Evolutionary conservation across 2,329 filamentous ascomycete species (phyloP).

Genomic region (Lachnellula subtilissima): DNA sequence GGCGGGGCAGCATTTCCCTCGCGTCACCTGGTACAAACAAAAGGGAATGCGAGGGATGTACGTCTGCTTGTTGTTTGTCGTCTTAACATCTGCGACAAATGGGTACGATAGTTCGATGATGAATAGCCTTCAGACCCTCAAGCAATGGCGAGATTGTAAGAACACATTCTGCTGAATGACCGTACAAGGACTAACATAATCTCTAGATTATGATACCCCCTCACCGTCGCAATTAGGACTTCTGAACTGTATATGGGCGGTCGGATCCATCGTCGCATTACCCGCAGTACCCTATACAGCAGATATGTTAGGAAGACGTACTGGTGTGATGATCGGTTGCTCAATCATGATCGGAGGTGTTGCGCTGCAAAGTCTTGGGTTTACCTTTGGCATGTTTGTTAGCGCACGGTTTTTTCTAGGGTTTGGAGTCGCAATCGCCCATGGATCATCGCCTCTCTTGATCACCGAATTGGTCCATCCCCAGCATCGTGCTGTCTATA

Average conservation of each 20-base stretch:
- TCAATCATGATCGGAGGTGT: slow-evolving; percentile 41
- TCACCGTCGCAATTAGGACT: slow-evolving; percentile 34
- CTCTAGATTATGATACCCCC: slow-evolving; percentile 7
- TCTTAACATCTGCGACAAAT: slow-evolving; percentile 39
- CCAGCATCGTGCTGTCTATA: slow-evolving; percentile 41
- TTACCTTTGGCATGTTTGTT: slow-evolving; percentile 39
- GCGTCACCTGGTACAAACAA: slow-evolving; percentile 45
- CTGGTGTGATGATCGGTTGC: slow-evolving; percentile 42
- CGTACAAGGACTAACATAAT: background rate
- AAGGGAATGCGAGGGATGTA: slow-evolving; percentile 38
- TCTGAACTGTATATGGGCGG: slow-evolving; percentile 40
- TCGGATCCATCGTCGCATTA: slow-evolving; percentile 42
- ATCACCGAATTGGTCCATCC: slow-evolving; percentile 43
- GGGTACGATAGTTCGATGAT: slow-evolving; percentile 37
- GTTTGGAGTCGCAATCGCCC: slow-evolving; percentile 28
- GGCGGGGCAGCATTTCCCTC: slow-evolving; percentile 16
- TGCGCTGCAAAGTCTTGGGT: slow-evolving; percentile 34
- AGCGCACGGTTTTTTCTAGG: slow-evolving; percentile 34
- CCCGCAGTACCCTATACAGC: slow-evolving; percentile 43
- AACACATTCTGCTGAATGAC: slow-evolving; percentile 32
- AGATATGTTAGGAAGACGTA: slow-evolving; percentile 41
- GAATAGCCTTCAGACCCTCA: slow-evolving; percentile 40
- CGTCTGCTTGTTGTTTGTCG: slow-evolving; percentile 12
- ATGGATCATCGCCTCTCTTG: slow-evolving; percentile 29
- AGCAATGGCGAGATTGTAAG: slow-evolving; percentile 34